Evolutionary conservation across 805 yeast species (phyloP), one percentile per base, ranked within the genome.

Genomic region (Metschnikowia baotianmanensis): DNA sequence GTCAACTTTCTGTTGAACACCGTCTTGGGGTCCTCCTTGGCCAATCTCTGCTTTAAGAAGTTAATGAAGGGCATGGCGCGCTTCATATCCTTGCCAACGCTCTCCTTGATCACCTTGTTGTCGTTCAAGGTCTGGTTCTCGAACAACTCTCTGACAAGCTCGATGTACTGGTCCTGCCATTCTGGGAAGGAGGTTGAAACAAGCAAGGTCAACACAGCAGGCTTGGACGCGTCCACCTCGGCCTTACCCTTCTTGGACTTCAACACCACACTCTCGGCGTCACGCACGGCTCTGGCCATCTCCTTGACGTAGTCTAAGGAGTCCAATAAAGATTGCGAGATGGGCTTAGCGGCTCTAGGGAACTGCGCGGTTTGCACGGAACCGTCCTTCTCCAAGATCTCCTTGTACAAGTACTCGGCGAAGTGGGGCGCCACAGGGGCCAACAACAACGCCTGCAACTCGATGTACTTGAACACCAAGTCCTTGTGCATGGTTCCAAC

Each of bases 31-130:
- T 82, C 65, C 59, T 86, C 95, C 38, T 65, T 66, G 28, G 73
- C 67, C 51, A 93, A 74, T 69, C 95, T 81, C 60, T 83, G 86
- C 67, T 93, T 90, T 63, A 93, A 72, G 53, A 79, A 71, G 50
- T 91, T 82, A 47, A 93, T 89, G 64, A 90, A 91, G 45, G 98
- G 98, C 98, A 93, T 93, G 45, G 96, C 97, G 55, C 95, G 83
- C 77, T 93, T 93, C 86, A 90, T 86, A 57, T 93, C 98, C 63
- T 82, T 83, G 51, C 86, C 86, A 46, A 85, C 80, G 59, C 71
- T 78, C 52, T 79, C 76, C 62, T 76, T 83, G 54, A 85, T 70
- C 43, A 67, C 69, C 56, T 74, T 75, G 68, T 75, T 83, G 61
- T 85, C 91, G 50, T 80, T 71, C 57, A 85, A 71, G 21, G 77